Evolutionary conservation across 345 rosid genomes (phyloP), one percentile per base, ranked within the genome.

Genomic region (Boechera stricta): DNA sequence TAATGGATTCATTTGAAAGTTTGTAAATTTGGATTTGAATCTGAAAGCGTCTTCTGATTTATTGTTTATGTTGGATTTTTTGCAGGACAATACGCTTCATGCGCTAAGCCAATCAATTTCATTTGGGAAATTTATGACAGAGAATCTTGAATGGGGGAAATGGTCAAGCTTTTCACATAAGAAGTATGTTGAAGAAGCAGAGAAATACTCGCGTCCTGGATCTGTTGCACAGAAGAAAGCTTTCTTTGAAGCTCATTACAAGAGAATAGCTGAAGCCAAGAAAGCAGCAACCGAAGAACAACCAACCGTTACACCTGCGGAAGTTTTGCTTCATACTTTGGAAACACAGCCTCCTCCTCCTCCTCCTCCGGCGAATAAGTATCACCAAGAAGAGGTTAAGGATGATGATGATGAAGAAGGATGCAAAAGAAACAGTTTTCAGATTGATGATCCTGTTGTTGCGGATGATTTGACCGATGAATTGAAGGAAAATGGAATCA

Each of bases 141-240:
- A 94, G 76, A 82, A 95, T 56, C 79, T 92, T 18, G 88, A 92
- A 44, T 92, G 98, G 98, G 98, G 91, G 24, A 92, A 92, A 77
- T 91, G 97, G 97, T 91, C 97, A 67, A 75, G 83, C 5, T 91
- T 91, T 75, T 84, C 91, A 39, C 94, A 89, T 64, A 87, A 86
- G 65, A 86, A 88, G 57, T 85, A 89, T 66, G 89, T 91, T 5
- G 97, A 91, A 79, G 97, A 91, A 76, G 97, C 90, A 10, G 94
- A 91, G 87, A 87, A 85, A 32, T 85, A 82, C 51, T 81, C 97
- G 2, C 87, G 87, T 73, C 92, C 94, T 33, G 97, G 97, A 38
- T 89, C 94, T 32, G 97, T 91, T 74, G 97, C 97, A 4, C 89
- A 89, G 75, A 89, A 87, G 84, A 89, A 87, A 80, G 94, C 97